Conservation (phyloP, 768 basidiomycete species). For the Antrodiella citrinella region DNA sequence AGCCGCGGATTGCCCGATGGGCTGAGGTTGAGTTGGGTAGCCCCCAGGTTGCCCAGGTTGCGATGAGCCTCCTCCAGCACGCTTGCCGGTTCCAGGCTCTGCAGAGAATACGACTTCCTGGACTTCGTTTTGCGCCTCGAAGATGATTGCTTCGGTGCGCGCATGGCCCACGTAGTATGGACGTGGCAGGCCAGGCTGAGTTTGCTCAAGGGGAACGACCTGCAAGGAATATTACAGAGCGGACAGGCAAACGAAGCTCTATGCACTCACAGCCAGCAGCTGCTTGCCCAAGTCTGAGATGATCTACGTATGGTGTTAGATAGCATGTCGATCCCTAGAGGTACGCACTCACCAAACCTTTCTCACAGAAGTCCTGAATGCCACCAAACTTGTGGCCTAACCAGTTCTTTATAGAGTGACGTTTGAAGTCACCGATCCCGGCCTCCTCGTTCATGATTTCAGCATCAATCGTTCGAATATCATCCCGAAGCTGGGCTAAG, state of each 20-base stretch:
- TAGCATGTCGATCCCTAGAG: not conserved
- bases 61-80: not conserved
- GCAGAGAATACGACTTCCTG: constrained; percentile 34
- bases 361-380: constrained; percentile 76
- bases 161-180: constrained; percentile 62
- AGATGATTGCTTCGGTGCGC: constrained; percentile 51
- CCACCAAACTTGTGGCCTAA: constrained; percentile 87
- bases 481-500: constrained; percentile 61
- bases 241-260: not conserved
- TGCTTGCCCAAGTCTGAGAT: constrained; percentile 48
- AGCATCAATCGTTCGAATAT: constrained; percentile 71
- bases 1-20: not conserved
- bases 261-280: constrained; percentile 28
- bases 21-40: not conserved
- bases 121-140: constrained; percentile 53
- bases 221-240: constrained; percentile 18
- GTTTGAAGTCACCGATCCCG: constrained; percentile 75
- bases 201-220: constrained; percentile 78
- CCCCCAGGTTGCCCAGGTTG: not conserved
- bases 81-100: constrained; percentile 5
- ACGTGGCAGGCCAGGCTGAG: constrained; percentile 72
- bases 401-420: constrained; percentile 55
- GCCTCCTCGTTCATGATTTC: constrained; percentile 84
- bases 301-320: constrained; percentile 29
- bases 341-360: constrained; percentile 42